These are phyloP conservation scores for Diaporthe velutina DNA, from an alignment of 2,329 filamentous ascomycete genomes.

Conservation along the genomic window DNA sequence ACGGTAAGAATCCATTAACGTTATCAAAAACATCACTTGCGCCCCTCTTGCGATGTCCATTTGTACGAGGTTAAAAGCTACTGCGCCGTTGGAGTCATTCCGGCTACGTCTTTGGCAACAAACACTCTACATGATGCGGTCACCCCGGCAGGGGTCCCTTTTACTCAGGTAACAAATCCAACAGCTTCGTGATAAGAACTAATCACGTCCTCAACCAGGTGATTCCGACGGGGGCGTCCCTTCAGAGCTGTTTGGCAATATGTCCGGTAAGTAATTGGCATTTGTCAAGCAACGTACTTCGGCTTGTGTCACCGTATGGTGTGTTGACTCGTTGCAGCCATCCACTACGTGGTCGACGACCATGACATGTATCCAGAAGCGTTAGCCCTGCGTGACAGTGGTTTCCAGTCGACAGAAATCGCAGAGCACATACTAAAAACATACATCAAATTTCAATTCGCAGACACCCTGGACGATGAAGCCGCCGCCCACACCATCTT, in stretches of 20 bases:
- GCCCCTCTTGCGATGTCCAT: no score
- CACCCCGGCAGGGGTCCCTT: background rate
- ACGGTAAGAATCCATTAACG: background rate
- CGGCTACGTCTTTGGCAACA: no score
- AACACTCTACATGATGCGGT: background rate
- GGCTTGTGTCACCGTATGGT: background rate
- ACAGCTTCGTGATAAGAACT: background rate
- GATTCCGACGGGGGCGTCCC: background rate
- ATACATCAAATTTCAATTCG: background rate
- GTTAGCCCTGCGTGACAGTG: background rate
- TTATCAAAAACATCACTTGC: rapidly evolving
- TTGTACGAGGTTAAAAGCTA: no score
- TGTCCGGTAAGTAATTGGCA: background rate
- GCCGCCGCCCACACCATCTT: background rate
- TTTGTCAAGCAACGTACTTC: background rate
- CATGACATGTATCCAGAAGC: constrained; percentile 6
- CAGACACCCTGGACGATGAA: background rate
- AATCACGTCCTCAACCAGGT: background rate
- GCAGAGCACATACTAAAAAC: background rate
- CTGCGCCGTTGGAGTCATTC: no score
- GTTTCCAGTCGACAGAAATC: background rate
- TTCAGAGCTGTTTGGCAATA: background rate
- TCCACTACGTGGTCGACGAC: constrained; percentile 13
- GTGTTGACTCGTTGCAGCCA: background rate
- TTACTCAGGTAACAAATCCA: background rate